Conservation (phyloP, 1,284 basidiomycete species). For the Megacollybia platyphylla region DNA sequence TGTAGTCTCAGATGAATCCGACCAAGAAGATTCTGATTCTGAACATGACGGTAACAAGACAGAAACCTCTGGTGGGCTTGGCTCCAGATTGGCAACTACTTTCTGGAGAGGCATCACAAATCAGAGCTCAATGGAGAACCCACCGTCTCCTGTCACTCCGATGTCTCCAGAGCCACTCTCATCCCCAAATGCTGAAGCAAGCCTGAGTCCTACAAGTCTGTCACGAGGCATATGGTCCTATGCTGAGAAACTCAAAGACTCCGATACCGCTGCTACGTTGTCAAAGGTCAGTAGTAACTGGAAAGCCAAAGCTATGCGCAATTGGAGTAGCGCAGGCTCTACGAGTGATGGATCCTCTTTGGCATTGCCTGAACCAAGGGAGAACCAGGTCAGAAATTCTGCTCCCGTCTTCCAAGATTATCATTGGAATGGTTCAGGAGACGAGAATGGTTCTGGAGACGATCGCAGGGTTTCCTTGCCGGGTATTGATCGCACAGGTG, state of each 20-base stretch:
- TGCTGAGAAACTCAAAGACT: constrained; percentile 60
- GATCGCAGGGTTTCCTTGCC: constrained; percentile 30
- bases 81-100: constrained; percentile 41
- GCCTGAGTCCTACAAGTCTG: constrained; percentile 2
- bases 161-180: constrained; percentile 16
- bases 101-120: constrained; percentile 69
- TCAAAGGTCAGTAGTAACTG: constrained; percentile 66
- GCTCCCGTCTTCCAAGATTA: neutral
- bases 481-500: constrained; percentile 20
- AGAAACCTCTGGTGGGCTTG: constrained; percentile 26
- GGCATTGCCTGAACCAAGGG: neutral
- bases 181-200: constrained; percentile 11
- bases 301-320: constrained; percentile 43
- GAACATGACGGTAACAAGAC: constrained; percentile 30
- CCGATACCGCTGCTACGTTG: constrained; percentile 53
- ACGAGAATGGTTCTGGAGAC: constrained; percentile 5
- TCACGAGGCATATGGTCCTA: constrained; percentile 42
- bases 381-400: neutral
- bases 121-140: constrained; percentile 55
- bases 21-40: constrained; percentile 16
- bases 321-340: constrained; percentile 20
- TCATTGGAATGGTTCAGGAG: neutral
- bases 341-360: neutral
- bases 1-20: constrained; percentile 19
- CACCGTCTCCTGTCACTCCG: constrained; percentile 31